Percentiles rank a stretch among this genome's conserved stretches.
Conservation (phyloP, 2,329 filamentous ascomycete species). For the Zymoseptoria brevis region DNA sequence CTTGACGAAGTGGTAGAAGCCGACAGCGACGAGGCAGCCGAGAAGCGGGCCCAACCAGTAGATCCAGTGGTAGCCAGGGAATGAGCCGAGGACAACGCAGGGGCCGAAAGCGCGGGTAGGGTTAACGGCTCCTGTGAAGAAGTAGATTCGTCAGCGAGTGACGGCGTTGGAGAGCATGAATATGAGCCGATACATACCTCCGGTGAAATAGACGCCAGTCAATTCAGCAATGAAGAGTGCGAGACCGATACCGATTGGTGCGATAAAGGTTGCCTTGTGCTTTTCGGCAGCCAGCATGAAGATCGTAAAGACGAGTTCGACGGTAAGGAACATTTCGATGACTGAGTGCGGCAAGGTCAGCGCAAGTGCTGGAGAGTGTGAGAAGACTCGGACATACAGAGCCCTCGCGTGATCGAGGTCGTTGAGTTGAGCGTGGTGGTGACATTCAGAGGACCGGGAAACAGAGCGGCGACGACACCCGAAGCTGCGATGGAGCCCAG, state of each 20-base stretch:
- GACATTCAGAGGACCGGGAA: constrained; percentile 40
- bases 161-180: too few relatives aligned
- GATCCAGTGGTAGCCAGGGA: constrained; percentile 43
- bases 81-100: constrained; percentile 36
- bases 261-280: constrained; percentile 36
- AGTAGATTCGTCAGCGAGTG: neutral
- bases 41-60: constrained; percentile 45
- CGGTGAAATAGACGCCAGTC: constrained; percentile 40
- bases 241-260: constrained; percentile 34
- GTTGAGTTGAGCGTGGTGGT: constrained; percentile 36
- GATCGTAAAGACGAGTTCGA: constrained; percentile 43
- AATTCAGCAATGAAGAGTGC: constrained; percentile 41
- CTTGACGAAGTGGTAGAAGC: constrained; percentile 45
- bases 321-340: constrained; percentile 46
- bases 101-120: constrained; percentile 44
- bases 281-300: constrained; percentile 38
- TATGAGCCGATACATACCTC: constrained; percentile 21
- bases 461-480: constrained; percentile 37
- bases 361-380: neutral
- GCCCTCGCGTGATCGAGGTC: constrained; percentile 38
- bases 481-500: constrained; percentile 39
- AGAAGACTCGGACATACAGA: constrained; percentile 28
- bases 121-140: constrained; percentile 35
- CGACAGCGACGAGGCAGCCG: constrained; percentile 38
- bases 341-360: constrained; percentile 15